Percentiles rank a stretch among this genome's conserved stretches.
Conservation (phyloP, 1,284 basidiomycete genomes). For the Phylloporus sp. region DNA sequence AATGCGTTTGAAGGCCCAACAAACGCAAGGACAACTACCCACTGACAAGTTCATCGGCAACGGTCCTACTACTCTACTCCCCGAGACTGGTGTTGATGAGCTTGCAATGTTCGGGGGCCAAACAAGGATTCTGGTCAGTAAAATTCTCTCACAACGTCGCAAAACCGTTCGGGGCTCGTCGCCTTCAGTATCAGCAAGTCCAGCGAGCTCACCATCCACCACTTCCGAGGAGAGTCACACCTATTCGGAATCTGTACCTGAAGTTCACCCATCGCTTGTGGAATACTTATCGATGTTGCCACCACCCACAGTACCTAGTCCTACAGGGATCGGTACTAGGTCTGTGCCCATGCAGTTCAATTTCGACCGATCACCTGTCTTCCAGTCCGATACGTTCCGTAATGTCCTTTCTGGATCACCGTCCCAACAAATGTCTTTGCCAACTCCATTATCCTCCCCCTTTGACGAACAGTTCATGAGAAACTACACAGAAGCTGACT, state of each 20-base stretch:
- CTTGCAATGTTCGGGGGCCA: conserved; percentile 70
- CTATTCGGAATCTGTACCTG: conserved; percentile 39
- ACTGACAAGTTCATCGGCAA: conserved; percentile 35
- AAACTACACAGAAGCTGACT: conserved; percentile 15
- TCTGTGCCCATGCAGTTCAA: conserved; percentile 17
- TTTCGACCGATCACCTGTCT: conserved; percentile 16
- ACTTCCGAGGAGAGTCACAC: conserved; percentile 32
- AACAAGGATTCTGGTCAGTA: conserved; percentile 59
- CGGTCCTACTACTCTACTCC: conserved; percentile 38
- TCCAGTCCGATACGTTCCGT: conserved; percentile 15
- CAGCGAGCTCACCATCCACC: conserved; percentile 31
- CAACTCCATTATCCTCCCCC: conserved; percentile 7
- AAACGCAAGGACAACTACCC: conserved; percentile 44
- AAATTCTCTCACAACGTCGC: conserved; percentile 44
- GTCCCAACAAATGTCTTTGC: conserved; percentile 15
- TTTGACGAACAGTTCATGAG: conserved; percentile 30
- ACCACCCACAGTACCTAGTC: conserved; percentile 24
- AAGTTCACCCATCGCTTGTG: conserved; percentile 62
- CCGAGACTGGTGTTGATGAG: conserved; percentile 60
- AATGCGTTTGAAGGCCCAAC: conserved; percentile 48
- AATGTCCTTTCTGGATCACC: conserved; percentile 1
- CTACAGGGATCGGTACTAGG: conserved; percentile 9
- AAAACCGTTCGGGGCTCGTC: conserved; percentile 23
- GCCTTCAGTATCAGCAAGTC: conserved; percentile 21
- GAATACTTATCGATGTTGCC: conserved; percentile 49